Base-by-base conservation (phyloP, 257 asterid species). In the Ligustrum vulgare region DNA sequence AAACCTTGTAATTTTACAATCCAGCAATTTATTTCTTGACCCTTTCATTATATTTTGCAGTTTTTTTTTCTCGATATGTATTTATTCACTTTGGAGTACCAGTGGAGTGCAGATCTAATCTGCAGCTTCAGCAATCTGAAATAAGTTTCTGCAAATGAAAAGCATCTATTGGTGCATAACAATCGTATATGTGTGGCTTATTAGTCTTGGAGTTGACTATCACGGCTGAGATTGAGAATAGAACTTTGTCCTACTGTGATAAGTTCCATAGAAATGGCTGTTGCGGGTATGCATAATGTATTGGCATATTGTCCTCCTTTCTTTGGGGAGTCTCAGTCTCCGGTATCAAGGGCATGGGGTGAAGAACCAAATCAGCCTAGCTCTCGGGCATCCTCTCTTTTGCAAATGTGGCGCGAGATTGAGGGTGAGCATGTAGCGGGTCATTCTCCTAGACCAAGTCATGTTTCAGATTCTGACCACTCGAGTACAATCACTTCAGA, bases 221-320 rank as follows among this genome's bases (percentile, higher is more conserved):
- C 41, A 65, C 69, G 67, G 34, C 73, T 79, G 77, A 67, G 70
- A 16, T n/a, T n/a, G 31, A 28, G 31, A 28, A 71, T 67, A 73
- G 68, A 58, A 69, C 60, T 70, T 65, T 34, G 11, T 69, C 47
- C 69, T 63, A 72, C 49, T 35, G 60, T 34, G 80, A 77, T n/a
- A n/a, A 67, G 47, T 36, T 20, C 20, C 2, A 64, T 13, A 6
- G 23, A 64, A 77, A 94, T 94, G 99, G 98, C 96, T 15, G 89
- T 89, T 82, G 86, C 93, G 2, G 96, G 93, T 70, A 77, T 91
- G 80, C 93, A 77, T 70, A 91, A 83, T 75, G 84, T 82, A 56
- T 80, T 93, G n/a, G 75, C 82, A 60, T 87, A 84, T 67, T 88
- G 86, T 74, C 74, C 87, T 70, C 75, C 96, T 45, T 79, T 84